Base-by-base conservation (phyloP, 495 filamentous ascomycete genomes). In the Neurospora sublineolata region DNA sequence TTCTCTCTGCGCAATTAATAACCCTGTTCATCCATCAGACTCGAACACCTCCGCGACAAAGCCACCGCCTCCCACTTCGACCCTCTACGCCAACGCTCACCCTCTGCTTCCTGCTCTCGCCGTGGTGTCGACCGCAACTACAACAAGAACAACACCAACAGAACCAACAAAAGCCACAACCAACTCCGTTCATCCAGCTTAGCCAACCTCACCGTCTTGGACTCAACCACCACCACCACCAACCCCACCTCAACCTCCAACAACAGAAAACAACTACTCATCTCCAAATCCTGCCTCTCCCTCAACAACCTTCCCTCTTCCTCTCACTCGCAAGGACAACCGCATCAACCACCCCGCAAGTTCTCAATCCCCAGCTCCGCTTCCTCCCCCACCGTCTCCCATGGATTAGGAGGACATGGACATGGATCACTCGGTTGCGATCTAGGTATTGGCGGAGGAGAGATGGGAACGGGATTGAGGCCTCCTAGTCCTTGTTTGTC, bases 1-100 rank as follows among this genome's bases (percentile, higher is more conserved):
- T 70, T 36, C 36, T 39, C 30, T 46, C 36, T 38, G 10, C 23
- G 11, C 2, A 20, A 14, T 42, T 6, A 18, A 18, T 68, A 20
- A 69, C 20, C 42, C 3, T 18, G 16, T 69, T 27, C 71, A 58
- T 52, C 68, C 16, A 72, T 12, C 11, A 81, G 80, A 71, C 73
- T 86, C 40, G 71, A 76, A 27, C 70, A 78, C 58, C 75, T 84
- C 60, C 83, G 84, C 69, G 80, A 84, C 71, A 80, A 83, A 74
- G 84, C 80, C 37, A 79, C 79, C 11, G 80, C 82, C 36, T 72
- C 76, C 67, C 77, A 79, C 40, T 69, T 82, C 67, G 79, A 78
- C 46, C 71, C 44, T 71, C 42, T 73, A 68, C 60, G 30, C 60
- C 73, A 58, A 58, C 40, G 44, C 77, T 11, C 37, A 16, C 18